Evolutionary conservation across 2,329 filamentous ascomycete species (phyloP).

Genomic region (Pseudogymnoascus sp.): DNA sequence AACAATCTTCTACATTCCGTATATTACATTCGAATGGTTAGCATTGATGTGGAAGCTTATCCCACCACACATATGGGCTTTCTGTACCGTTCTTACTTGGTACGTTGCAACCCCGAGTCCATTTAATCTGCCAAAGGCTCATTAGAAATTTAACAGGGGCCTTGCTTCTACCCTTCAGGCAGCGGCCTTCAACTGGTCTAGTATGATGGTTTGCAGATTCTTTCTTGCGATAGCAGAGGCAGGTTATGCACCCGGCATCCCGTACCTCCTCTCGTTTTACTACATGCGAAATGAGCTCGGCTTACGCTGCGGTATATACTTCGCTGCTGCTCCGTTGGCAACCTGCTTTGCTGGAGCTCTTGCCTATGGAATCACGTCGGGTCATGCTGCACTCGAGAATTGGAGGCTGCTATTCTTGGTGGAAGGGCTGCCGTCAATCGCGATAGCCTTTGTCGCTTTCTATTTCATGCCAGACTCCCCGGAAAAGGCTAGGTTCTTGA

Average conservation of each 20-base stretch:
- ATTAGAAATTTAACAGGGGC: conserved; percentile 14
- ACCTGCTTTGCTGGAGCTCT: conserved; percentile 63
- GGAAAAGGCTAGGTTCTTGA: conserved; percentile 42
- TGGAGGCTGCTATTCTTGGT: conserved; percentile 62
- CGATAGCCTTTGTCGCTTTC: conserved; percentile 47
- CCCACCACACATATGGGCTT: conserved; percentile 32
- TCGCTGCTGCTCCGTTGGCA: conserved; percentile 57
- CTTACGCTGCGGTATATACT: conserved; percentile 61
- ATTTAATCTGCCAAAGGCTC: neutral
- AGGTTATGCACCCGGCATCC: conserved; percentile 35
- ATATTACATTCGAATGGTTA: conserved; percentile 35
- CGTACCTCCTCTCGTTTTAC: conserved; percentile 40
- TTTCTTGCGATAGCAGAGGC: conserved; percentile 39
- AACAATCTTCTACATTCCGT: conserved; percentile 34
- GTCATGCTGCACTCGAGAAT: conserved; percentile 45
- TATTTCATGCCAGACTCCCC: conserved; percentile 48
- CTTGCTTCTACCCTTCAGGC: conserved; percentile 28
- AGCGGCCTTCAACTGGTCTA: conserved; percentile 28
- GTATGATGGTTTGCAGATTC: conserved; percentile 34
- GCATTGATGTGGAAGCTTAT: conserved; percentile 33
- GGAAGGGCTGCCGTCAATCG: conserved; percentile 54
- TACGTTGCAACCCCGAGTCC: neutral
- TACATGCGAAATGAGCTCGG: conserved; percentile 54
- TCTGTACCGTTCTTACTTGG: conserved; percentile 9
- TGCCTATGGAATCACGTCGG: conserved; percentile 61